Conservation (phyloP, 1,284 basidiomycete genomes). For the Ustilago shanxiensis region DNA sequence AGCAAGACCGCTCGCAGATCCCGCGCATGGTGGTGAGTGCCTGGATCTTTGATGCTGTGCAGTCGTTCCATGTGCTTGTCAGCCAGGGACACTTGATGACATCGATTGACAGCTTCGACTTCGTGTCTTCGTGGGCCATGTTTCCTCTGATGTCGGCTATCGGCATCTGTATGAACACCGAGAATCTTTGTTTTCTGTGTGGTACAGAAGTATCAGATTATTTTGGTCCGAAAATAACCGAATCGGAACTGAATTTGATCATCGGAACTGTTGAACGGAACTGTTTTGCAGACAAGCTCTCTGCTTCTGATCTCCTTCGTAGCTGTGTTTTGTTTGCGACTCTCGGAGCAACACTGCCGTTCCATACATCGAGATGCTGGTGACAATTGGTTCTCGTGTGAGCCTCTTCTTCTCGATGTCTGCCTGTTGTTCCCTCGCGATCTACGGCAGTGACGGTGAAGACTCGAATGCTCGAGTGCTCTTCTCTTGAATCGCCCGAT, state of each 20-base stretch:
- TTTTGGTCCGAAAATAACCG: background rate
- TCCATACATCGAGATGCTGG: background rate
- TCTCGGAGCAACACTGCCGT: background rate
- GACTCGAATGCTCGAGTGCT: too few relatives aligned
- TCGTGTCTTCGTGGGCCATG: background rate
- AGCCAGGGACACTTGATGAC: background rate
- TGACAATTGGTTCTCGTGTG: background rate
- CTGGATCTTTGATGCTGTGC: background rate
- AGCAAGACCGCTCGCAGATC: background rate
- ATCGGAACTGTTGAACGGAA: slow-evolving; percentile 1
- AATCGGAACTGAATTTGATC: background rate
- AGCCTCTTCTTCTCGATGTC: background rate
- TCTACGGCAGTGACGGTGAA: too few relatives aligned
- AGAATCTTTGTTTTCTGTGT: background rate
- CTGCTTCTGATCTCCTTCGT: too few relatives aligned
- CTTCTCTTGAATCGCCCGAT: too few relatives aligned
- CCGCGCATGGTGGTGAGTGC: background rate
- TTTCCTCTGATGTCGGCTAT: background rate
- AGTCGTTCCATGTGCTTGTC: background rate
- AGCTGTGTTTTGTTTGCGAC: too few relatives aligned
- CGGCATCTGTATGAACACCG: background rate
- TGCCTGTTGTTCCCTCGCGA: background rate
- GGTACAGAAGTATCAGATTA: background rate
- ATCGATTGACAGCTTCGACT: background rate
- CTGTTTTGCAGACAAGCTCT: background rate